Base-by-base conservation (phyloP, 805 yeast genomes). In the Sungouiella blattae region DNA sequence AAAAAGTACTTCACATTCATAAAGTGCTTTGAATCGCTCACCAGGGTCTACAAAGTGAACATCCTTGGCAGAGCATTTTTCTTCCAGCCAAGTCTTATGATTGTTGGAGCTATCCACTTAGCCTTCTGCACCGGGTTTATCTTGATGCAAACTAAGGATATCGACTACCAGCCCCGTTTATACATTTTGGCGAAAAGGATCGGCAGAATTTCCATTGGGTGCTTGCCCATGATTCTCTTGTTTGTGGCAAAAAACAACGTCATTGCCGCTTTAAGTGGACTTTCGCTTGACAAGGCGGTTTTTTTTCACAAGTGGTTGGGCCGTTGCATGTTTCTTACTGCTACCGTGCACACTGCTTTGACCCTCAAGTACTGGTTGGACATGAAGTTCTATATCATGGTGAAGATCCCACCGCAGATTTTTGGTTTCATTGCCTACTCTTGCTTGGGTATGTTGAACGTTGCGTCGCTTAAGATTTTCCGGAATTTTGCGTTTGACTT, bases 401-500 rank as follows among this genome's bases (percentile, higher is more conserved):
- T 71, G 7, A 28, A 47, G 15, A 71, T 71, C 28, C 77, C 78
- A 4, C 76, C 77, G 1, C 72, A 67, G 39, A 65, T 67, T n/a
- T 71, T 71, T 50, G 78, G 77, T 6, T 59, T 65, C 50, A 71
- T 72, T 29, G 67, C 75, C 3, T 66, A 60, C 39, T 59, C 55
- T 5, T 51, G 62, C 28, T 57, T 69, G 47, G 57, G 55, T 16
- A 30, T 68, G 28, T 45, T 70, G 35, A 58, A 58, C 7, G 57
- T 64, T 53, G 69, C 60, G 4, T 59, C 68, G 23, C 27, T 62
- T 12, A 56, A 53, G 34, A 47, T 60, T 23, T 47, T 71, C 8
- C 43, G 77, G 37, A 57, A 49, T 33, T 53, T 52, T 33, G 63
- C 72, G 4, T 71, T 58, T 40, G 77, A 71, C 26, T 50, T 67